Percentiles rank a stretch among this genome's conserved stretches.
These are phyloP conservation scores for Astrephomene gubernaculifera DNA, from an alignment of 139 green algal species.

Conservation along the genomic window DNA sequence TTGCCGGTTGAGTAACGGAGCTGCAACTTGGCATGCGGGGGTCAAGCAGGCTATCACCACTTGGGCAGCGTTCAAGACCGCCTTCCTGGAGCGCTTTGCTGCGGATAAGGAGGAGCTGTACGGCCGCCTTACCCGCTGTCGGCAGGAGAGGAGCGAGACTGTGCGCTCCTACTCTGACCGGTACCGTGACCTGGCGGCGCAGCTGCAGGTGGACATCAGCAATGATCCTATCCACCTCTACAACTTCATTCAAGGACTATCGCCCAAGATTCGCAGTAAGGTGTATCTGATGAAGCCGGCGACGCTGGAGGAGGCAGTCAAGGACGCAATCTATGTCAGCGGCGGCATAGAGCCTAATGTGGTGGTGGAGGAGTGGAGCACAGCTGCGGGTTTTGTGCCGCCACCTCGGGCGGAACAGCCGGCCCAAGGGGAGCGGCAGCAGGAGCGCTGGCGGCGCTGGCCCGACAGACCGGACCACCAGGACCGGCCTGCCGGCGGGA, in stretches of 20 bases:
- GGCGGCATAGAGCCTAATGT: neutral
- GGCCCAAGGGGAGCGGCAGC: neutral
- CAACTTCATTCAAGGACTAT: conserved; percentile 4
- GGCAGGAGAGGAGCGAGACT: neutral
- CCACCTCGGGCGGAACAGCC: neutral
- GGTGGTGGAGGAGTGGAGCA: neutral
- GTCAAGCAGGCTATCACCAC: neutral
- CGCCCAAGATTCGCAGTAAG: neutral
- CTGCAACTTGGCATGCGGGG: too few relatives aligned
- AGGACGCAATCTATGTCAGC: conserved; percentile 5
- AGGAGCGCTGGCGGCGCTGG: too few relatives aligned
- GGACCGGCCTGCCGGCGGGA: neutral
- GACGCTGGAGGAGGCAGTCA: neutral
- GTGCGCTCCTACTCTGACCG: neutral
- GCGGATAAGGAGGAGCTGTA: neutral
- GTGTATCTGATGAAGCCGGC: neutral
- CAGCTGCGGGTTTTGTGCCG: neutral
- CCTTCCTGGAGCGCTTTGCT: conserved; percentile 6
- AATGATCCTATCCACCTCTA: conserved; percentile 1
- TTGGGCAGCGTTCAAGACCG: neutral
- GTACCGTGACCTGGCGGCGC: neutral
- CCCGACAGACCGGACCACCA: neutral
- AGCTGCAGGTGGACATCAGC: neutral
- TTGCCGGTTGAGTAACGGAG: too few relatives aligned
- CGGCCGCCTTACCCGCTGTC: neutral